Evolutionary conservation across 345 rosid species (phyloP), one percentile per base, ranked within the genome.

Genomic region (Cardamine resedifolia): DNA sequence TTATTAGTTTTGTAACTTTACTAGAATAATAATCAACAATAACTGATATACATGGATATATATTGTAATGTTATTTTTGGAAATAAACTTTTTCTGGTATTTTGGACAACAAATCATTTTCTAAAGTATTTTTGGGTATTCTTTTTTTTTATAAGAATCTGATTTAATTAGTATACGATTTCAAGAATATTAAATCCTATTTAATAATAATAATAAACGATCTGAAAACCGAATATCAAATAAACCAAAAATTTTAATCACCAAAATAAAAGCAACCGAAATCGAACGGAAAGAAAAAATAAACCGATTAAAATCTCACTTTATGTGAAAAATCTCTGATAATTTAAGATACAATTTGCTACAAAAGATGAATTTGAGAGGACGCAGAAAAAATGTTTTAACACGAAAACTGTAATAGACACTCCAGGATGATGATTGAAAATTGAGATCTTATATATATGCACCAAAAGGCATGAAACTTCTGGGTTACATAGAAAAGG

Each of bases 391-490:
- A 3, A 36, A 11, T 38, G n/a, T 38, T 38, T 38, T 38, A 12
- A 38, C 43, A 38, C 19, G 7, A n/a, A 39, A 56, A 62, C 18
- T 62, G 34, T 14, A 39, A 4, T 10, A 33, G 16, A 6, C 6
- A 20, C 30, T 66, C 26, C 27, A 66, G 3, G 38, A 66, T 58
- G 45, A 36, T 20, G 19, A 12, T 6, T 58, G 9, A 10, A 58
- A 28, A n/a, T n/a, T 30, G 4, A 56, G 21, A 67, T 20, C 48
- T 38, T n/a, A n/a, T 38, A 12, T 65, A 8, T 19, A 65, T 34
- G 21, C 71, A 51, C 34, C 14, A 26, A 57, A 68, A 68, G 16
- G 34, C 56, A 57, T 68, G 27, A 4, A 70, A 47, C 10, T 45
- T 65, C 5, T 52, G 50, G 36, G 24, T 6, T 43, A 53, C 9